Conservation (phyloP, 169 alveolate genomes). For the Cryptosporidium tyzzeri region DNA sequence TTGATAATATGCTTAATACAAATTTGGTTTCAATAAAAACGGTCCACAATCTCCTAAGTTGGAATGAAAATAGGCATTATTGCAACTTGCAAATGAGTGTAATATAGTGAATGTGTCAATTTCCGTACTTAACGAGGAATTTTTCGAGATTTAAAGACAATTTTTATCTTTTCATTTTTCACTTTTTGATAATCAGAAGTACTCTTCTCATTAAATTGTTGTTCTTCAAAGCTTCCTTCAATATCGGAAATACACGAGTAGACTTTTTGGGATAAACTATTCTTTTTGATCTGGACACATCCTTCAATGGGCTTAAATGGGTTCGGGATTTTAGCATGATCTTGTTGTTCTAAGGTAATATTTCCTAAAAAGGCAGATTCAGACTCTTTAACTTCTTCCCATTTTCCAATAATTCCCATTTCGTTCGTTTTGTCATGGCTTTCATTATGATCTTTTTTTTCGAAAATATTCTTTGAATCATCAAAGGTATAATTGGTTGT, state of each 20-base stretch:
- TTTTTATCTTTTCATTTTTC: neutral
- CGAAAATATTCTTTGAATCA: neutral
- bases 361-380: conserved; percentile 21
- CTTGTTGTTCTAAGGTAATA: neutral
- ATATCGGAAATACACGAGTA: neutral
- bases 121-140: neutral
- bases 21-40: too few species aligned
- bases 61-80: neutral
- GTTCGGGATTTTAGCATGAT: neutral
- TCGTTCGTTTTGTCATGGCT: neutral
- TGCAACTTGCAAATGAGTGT: neutral
- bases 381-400: conserved; percentile 50
- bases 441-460: neutral
- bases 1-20: too few species aligned
- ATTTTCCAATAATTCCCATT: conserved; percentile 46
- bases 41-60: neutral
- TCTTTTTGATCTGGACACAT: conserved; percentile 7
- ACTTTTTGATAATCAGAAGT: neutral
- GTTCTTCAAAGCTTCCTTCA: neutral
- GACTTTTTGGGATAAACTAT: conserved; percentile 2
- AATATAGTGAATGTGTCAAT: neutral
- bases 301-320: neutral
- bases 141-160: neutral
- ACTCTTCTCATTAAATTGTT: neutral
- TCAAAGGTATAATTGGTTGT: neutral